Percentiles rank a stretch among this genome's conserved stretches.
Conservation (phyloP, 164 flowering plant genomes). For the Berberis vulgaris region DNA sequence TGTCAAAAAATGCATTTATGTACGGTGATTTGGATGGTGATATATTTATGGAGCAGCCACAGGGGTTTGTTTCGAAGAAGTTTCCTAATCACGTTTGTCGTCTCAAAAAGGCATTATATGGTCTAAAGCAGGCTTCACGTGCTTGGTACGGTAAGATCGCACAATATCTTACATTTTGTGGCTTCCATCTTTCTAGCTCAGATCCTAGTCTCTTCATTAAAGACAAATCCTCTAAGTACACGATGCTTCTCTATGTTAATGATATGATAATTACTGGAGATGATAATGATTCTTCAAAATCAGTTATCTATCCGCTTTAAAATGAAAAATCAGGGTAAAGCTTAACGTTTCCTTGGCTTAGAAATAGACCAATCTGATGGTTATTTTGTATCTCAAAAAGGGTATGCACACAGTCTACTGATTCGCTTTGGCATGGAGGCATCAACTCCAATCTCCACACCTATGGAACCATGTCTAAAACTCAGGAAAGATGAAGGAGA, state of each 20-base stretch:
- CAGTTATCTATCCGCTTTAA: neutral
- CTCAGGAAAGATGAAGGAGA: neutral
- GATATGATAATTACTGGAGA: conserved; percentile 4
- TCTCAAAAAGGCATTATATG: no score
- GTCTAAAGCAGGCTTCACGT: no score
- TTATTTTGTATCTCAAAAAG: neutral
- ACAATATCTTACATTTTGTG: neutral
- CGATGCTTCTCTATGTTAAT: conserved; percentile 6
- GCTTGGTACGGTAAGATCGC: neutral
- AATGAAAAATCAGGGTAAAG: neutral
- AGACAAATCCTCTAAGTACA: neutral
- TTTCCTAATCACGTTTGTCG: neutral
- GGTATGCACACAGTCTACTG: neutral
- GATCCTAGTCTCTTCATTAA: conserved; percentile 2
- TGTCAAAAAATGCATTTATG: neutral
- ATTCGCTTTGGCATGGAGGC: neutral
- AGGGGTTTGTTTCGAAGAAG: neutral
- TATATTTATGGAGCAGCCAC: neutral
- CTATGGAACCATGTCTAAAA: neutral
- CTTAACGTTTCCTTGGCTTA: neutral
- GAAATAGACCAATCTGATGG: no score
- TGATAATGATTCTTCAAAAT: conserved; percentile 1
- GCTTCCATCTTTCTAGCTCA: neutral
- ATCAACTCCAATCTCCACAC: neutral
- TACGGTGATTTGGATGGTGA: neutral